Evolutionary conservation across 495 filamentous ascomycete species (phyloP), one percentile per base, ranked within the genome.

Genomic region (Xylaria scruposa): DNA sequence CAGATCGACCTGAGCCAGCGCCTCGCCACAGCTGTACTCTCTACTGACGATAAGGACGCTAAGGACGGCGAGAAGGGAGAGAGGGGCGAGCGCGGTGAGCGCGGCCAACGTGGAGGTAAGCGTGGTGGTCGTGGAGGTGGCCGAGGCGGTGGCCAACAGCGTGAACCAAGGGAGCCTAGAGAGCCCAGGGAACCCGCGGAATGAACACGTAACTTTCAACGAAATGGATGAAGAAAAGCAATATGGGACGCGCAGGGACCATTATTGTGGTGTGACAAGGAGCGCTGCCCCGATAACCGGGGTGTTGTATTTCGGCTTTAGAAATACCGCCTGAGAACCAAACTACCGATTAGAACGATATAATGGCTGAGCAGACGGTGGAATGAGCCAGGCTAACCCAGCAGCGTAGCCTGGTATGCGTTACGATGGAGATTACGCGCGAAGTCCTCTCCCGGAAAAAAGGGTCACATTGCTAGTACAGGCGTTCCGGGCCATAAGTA

Each of bases 1-100:
- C 96, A 99, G 86, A 99, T 99, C 82, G 96, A 98, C 80, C 89
- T 99, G 53, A 96, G 94, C 61, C 97, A 97, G 85, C 90, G 95
- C 38, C 84, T 98, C 72, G 94, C 96, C 65, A 97, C 94, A 17
- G 92, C 94, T 58, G 89, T 91, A 54, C 86, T 97, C 33, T 91
- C 90, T 19, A 87, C 87, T 66, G 90, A 88, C 59, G 85, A 87
- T 31, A 81, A 73, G n/a, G 77, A 76, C 12, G 75, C 77, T 4
- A 79, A 85, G 73, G 86, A 87, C 65, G 82, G 79, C 29, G 82
- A 82, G 8, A 83, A 84, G 71, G 83, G 83, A 3, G 78, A 77
- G 74, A 81, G 79, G 29, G 80, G 77, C 33, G 81, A 82, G 38
- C 78, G 83, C 8, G 81, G 78, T 40, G 80, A 81, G 49, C 80